These are phyloP conservation scores for Gracilaria gracilis DNA, from an alignment of 23 red algal genomes.

Conservation along the genomic window DNA sequence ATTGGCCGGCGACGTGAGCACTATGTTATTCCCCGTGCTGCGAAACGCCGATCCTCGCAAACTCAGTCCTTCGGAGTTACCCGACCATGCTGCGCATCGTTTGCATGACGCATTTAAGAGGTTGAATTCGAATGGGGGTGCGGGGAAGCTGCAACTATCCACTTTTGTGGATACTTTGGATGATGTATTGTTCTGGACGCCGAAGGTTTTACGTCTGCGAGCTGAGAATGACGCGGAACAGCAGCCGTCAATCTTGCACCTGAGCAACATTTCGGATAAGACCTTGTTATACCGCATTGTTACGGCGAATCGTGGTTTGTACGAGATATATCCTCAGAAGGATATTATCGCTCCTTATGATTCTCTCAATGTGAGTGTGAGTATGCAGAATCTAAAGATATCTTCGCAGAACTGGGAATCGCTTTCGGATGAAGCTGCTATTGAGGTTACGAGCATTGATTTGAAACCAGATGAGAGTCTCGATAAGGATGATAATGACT, in stretches of 20 bases:
- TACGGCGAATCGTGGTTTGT: not conserved
- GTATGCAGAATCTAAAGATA: constrained; percentile 25
- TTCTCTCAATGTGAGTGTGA: constrained; percentile 25
- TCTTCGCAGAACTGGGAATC: not conserved
- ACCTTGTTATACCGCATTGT: constrained; percentile 22
- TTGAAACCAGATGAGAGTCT: constrained; percentile 9
- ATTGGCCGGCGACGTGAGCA: constrained; percentile 16
- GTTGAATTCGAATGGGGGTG: not conserved
- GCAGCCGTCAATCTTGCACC: constrained; percentile 12
- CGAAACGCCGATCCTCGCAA: constrained; percentile 31
- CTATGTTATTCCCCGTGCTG: constrained; percentile 20
- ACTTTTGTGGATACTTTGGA: constrained; percentile 30
- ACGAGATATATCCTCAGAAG: constrained; percentile 27
- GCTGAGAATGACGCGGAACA: constrained; percentile 18
- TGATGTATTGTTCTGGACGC: constrained; percentile 41
- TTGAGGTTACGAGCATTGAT: constrained; percentile 20
- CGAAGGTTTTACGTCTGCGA: constrained; percentile 6
- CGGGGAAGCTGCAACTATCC: not conserved
- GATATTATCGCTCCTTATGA: constrained; percentile 17
- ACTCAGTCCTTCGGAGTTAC: constrained; percentile 21
- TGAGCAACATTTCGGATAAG: constrained; percentile 32
- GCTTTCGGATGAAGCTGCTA: constrained; percentile 3
- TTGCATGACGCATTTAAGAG: constrained; percentile 4
- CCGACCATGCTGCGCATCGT: constrained; percentile 31
- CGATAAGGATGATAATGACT: constrained; percentile 21